phyloP scores from a whole-genome alignment of 164 flowering plant genomes.

The grape (Vitis vinifera) region ASM3070453v1 NC_081809.1:21774001-21774500 shows the following conservation, averaged over 20 bases:
- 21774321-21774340: not conserved
- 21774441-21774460: too few relatives aligned
- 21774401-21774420: too few relatives aligned
- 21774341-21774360: not conserved
- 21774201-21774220: conserved; percentile 49
- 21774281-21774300: conserved; percentile 50
- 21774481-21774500: too few relatives aligned
- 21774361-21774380: too few relatives aligned
- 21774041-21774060: not conserved
- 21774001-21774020: too few relatives aligned
- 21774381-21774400: too few relatives aligned
- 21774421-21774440: too few relatives aligned
- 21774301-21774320: not conserved
- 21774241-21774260: conserved; percentile 57
- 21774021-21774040: too few relatives aligned
- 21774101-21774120: not conserved
- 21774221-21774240: conserved; percentile 34
- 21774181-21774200: conserved; percentile 72
- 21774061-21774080: too few relatives aligned
- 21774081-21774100: not conserved
- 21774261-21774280: conserved; percentile 50
- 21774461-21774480: too few relatives aligned
- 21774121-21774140: conserved; percentile 66
- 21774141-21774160: conserved; percentile 64
- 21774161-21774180: conserved; percentile 51